phyloP scores from a whole-genome alignment of 805 yeast species.

The Metahyphopichia silvanorum region DNA sequence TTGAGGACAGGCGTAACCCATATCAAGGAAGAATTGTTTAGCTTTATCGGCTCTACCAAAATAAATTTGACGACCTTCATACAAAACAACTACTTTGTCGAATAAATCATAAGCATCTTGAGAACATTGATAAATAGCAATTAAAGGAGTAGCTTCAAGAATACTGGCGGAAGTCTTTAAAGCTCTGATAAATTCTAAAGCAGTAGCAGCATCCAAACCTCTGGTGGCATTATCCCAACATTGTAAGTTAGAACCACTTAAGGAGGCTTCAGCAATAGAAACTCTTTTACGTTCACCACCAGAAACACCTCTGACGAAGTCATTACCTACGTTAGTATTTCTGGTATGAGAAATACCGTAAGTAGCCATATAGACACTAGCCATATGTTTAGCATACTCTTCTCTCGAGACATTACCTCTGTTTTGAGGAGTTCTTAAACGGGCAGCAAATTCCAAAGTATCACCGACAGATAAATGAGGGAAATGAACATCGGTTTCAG shows the following conservation, averaged over 20 bases:
- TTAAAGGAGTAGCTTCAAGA: constrained; percentile 49
- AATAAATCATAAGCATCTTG: constrained; percentile 48
- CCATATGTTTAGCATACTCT: constrained; percentile 37
- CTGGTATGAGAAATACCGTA: constrained; percentile 51
- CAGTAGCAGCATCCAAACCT: constrained; percentile 84
- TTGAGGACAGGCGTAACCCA: constrained; percentile 62
- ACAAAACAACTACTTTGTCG: constrained; percentile 45
- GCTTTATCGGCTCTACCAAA: constrained; percentile 44
- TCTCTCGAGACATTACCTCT: constrained; percentile 35
- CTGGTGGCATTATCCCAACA: constrained; percentile 77
- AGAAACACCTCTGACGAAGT: constrained; percentile 68
- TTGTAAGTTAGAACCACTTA: constrained; percentile 55
- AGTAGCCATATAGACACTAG: constrained; percentile 42
- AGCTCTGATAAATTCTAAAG: constrained; percentile 68
- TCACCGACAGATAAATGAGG: constrained; percentile 55
- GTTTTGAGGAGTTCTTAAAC: constrained; percentile 43
- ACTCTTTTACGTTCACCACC: constrained; percentile 89
- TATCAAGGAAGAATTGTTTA: constrained; percentile 47
- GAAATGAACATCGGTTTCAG: constrained; percentile 56
- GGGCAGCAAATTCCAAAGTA: constrained; percentile 53
- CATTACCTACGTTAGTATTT: constrained; percentile 61
- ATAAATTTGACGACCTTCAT: constrained; percentile 47
- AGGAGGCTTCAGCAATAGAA: constrained; percentile 73
- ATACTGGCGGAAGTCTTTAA: constrained; percentile 59
- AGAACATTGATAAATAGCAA: constrained; percentile 56